Evolutionary conservation across 768 basidiomycete genomes (phyloP), one percentile per base, ranked within the genome.

Genomic region (Coprinopsis cinerea): DNA sequence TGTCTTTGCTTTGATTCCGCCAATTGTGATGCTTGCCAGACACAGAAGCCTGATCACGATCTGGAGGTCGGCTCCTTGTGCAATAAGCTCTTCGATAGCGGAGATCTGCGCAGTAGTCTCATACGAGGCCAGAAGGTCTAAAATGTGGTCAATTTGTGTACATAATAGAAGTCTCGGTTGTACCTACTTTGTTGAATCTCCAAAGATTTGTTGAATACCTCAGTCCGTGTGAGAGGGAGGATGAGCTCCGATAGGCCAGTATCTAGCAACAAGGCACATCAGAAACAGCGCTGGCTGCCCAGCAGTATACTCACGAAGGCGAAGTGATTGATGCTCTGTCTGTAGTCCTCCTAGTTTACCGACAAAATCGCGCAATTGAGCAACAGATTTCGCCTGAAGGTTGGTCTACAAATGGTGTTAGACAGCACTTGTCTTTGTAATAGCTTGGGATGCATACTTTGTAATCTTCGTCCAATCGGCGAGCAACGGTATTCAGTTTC

Each of bases 111-210:
- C 74, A 11, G 81, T 70, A 23, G 87, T 72, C 58, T 97, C 88
- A 60, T 94, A 92, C 5, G 92, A 94, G 5, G 93, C 91, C 25
- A 98, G 78, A n/a, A 99, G 75, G 64, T 98, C 94, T 97, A 52
- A 30, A 53, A 28, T 40, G 17, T 49, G 11, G 24, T 52, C 7
- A 20, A 35, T 56, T 27, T 52, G 26, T 41, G n/a, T 6, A 20
- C 34, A 34, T 34, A 25, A 43, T 40, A 22, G 28, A 24, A 24
- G 30, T 32, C 30, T 7, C 30, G 30, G 7, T 22, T 40, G 3
- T 15, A 63, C 79, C 61, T 60, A 92, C 93, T 98, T 65, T 98
- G 96, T 61, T 98, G 95, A 13, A 96, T 87, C 68, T 98, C 94
- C 9, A 99, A 73, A 10, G 85, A 88, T 60, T 83, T 87, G 67